Evolutionary conservation across 2,329 filamentous ascomycete genomes (phyloP).

Genomic region (Claviceps arundinis): DNA sequence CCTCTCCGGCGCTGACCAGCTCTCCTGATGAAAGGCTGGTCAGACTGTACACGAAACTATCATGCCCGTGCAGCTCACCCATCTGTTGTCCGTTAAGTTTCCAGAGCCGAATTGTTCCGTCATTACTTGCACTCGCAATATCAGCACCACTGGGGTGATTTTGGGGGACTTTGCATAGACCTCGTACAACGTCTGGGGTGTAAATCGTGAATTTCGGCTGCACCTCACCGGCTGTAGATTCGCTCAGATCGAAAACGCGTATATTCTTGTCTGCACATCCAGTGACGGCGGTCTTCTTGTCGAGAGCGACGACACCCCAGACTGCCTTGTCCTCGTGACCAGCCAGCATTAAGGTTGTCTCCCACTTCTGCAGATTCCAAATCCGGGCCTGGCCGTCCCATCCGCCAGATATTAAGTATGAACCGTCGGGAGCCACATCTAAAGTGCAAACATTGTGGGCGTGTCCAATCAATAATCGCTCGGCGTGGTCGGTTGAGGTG

Average conservation of each 20-base stretch:
- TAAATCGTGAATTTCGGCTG: constrained; percentile 42
- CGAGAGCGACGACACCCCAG: constrained; percentile 81
- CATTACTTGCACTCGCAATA: constrained; percentile 92
- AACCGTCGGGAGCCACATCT: constrained; percentile 60
- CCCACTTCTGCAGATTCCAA: constrained; percentile 81
- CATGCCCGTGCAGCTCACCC: constrained; percentile 71
- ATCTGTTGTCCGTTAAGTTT: constrained; percentile 65
- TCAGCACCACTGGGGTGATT: constrained; percentile 71
- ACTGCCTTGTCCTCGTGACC: constrained; percentile 68
- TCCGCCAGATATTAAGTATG: constrained; percentile 74
- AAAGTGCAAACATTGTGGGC: constrained; percentile 77
- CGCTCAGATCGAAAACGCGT: constrained; percentile 63
- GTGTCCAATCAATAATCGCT: constrained; percentile 78
- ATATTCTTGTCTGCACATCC: constrained; percentile 85
- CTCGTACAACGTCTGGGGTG: constrained; percentile 73
- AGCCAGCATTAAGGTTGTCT: constrained; percentile 54
- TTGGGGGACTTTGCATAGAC: constrained; percentile 67
- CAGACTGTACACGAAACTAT: constrained; percentile 88
- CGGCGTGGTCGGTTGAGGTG: constrained; percentile 59
- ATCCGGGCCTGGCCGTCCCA: constrained; percentile 85
- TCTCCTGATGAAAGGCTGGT: constrained; percentile 68
- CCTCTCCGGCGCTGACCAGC: constrained; percentile 82
- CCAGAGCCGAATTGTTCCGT: constrained; percentile 80
- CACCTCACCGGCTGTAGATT: constrained; percentile 39
- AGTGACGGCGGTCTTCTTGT: constrained; percentile 72